Base-by-base conservation (phyloP, 495 filamentous ascomycete genomes). In the Pseudevernia furfuracea region DNA sequence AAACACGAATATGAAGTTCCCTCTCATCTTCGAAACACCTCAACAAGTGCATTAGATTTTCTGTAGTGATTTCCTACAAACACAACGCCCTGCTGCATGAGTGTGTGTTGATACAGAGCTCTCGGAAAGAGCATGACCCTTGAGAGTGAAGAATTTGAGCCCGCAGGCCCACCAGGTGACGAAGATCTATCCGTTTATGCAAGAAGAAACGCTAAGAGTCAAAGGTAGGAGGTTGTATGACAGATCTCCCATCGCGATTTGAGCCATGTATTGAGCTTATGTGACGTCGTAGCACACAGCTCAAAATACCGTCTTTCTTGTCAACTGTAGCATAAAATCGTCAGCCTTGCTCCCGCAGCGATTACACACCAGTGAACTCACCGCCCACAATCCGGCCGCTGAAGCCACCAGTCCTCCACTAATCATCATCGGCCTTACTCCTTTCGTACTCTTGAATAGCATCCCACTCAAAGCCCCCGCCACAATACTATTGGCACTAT, bases 401-500 rank as follows among this genome's bases (percentile, higher is more conserved):
- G 84, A 80, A 48, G 87, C 94, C 64, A 97, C 91, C 59, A 98
- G 85, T 66, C 87, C 87, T 43, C 91, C 89, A 37, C 90, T 95
- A 70, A 96, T 94, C 81, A 91, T 78, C 92, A 97, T 96, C 32
- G 91, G 91, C 79, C 87, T 85, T 37, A 92, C 43, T 15, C 94
- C 94, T 71, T 88, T 84, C 21, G 95, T 97, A 70, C 91, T 93
- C 84, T 96, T 97, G 78, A 97, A 98, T 41, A 97, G 65, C 85
- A 91, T 91, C 56, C 94, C 94, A 70, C 91, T 94, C 64, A 98
- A 70, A 7, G 80, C 88, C 52, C 94, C 94, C 5, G 92, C 92
- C 28, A 82, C 73, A 63, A 98, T 82, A 60, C 90, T 92, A 76
- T 97, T 97, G 59, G 89, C 82, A 6, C 90, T 79, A 72, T 98